These are phyloP conservation scores for Epichloe sibirici DNA, from an alignment of 2,329 filamentous ascomycete species.

Conservation along the genomic window DNA sequence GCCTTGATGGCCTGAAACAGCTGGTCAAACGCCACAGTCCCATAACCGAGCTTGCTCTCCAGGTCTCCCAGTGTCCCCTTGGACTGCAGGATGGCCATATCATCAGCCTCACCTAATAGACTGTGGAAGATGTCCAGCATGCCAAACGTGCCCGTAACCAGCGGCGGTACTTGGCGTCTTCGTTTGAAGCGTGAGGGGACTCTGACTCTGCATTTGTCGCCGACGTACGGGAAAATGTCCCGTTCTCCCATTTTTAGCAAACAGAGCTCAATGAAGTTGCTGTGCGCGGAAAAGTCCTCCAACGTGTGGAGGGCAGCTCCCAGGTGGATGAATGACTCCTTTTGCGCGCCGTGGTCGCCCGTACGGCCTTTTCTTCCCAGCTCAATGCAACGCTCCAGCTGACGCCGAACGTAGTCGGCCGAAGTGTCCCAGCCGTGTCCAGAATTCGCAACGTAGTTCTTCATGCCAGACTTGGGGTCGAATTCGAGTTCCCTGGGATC, in stretches of 20 bases:
- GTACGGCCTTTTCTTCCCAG: constrained; percentile 56
- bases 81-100: constrained; percentile 29
- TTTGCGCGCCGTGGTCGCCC: constrained; percentile 41
- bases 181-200: constrained; percentile 39
- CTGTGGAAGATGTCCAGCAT: constrained; percentile 61
- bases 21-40: constrained; percentile 23
- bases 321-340: constrained; percentile 57
- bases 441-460: constrained; percentile 85
- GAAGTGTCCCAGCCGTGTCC: constrained; percentile 72
- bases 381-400: constrained; percentile 56
- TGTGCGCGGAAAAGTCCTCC: constrained; percentile 54
- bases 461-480: constrained; percentile 70
- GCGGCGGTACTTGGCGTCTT: constrained; percentile 47
- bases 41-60: constrained; percentile 61
- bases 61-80: constrained; percentile 58
- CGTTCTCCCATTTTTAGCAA: constrained; percentile 56
- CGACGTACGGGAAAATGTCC: constrained; percentile 46
- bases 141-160: constrained; percentile 45
- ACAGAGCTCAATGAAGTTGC: constrained; percentile 64
- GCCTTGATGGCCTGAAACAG: constrained; percentile 15
- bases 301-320: constrained; percentile 61
- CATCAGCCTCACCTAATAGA: constrained; percentile 40
- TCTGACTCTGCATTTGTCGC: constrained; percentile 12
- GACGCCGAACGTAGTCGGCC: constrained; percentile 63
- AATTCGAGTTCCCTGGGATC: constrained; percentile 52